Percentiles rank a stretch among this genome's conserved stretches.
Evolutionary conservation across 805 yeast species (phyloP).

Genomic region (Yarrowia yakushimensis): DNA sequence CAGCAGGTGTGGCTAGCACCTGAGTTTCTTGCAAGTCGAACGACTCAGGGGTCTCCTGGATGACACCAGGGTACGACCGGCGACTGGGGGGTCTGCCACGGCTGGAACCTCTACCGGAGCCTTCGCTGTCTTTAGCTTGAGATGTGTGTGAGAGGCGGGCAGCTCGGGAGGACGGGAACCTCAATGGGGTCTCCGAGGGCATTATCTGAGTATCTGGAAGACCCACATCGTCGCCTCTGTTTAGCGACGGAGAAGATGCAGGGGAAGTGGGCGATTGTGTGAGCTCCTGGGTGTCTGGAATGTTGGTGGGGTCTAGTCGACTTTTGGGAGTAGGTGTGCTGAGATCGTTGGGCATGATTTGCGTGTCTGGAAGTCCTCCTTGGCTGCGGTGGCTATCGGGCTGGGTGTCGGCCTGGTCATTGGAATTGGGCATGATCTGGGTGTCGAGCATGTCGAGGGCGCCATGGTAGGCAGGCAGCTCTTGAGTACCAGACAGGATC

Average conservation of each 20-base stretch:
- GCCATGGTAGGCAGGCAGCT: neutral
- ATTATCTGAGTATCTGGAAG: constrained; percentile 13
- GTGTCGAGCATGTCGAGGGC: neutral
- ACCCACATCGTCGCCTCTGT: neutral
- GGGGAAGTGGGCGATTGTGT: neutral
- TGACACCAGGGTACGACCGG: neutral
- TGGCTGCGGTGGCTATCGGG: neutral
- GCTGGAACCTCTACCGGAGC: neutral
- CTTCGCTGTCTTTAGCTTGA: neutral
- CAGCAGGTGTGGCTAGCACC: constrained; percentile 6
- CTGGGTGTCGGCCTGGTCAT: neutral
- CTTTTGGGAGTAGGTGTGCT: neutral
- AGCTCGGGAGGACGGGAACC: neutral
- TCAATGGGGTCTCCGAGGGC: neutral
- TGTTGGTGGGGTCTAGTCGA: neutral
- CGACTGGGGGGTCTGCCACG: neutral
- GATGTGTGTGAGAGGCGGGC: neutral
- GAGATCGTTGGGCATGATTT: neutral
- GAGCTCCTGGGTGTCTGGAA: neutral
- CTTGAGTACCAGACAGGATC: neutral
- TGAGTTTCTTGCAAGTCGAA: neutral
- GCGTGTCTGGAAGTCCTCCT: neutral
- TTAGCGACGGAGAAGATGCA: neutral
- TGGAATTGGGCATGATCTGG: neutral
- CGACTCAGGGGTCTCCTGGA: neutral